Conservation (phyloP, 768 basidiomycete species). For the Mycena capillaripes region DNA sequence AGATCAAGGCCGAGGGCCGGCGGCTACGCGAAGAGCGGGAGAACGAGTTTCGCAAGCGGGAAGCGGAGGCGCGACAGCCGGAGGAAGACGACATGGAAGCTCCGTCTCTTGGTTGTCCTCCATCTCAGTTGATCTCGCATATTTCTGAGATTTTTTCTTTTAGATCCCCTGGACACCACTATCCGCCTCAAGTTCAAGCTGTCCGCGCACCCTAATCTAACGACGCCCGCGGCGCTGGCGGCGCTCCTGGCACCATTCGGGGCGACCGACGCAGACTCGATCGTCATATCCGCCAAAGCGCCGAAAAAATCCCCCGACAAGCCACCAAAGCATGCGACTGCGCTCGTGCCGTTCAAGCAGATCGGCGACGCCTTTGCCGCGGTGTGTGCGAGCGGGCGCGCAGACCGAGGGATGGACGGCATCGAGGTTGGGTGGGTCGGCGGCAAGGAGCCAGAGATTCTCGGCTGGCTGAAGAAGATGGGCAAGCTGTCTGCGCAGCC, state of each 20-base stretch:
- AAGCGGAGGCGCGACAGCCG: conserved; percentile 55
- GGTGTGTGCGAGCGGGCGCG: conserved; percentile 70
- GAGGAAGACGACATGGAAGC: conserved; percentile 62
- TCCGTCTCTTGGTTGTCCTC: conserved; percentile 65
- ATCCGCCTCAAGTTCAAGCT: conserved; percentile 79
- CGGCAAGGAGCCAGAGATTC: conserved; percentile 79
- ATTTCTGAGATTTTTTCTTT: too few species aligned
- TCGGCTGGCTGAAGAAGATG: conserved; percentile 80
- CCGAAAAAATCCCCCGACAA: conserved; percentile 68
- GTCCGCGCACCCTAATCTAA: conserved; percentile 68
- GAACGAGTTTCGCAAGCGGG: conserved; percentile 60
- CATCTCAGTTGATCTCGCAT: not conserved
- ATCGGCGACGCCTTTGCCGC: conserved; percentile 84
- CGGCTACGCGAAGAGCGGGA: conserved; percentile 77
- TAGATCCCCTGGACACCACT: conserved; percentile 81
- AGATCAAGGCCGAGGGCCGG: conserved; percentile 82
- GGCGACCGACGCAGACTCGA: conserved; percentile 69
- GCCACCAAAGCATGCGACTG: conserved; percentile 74
- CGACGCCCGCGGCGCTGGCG: conserved; percentile 62
- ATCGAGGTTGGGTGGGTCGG: conserved; percentile 83
- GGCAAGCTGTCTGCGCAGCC: conserved; percentile 66
- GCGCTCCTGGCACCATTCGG: conserved; percentile 74
- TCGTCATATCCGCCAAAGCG: conserved; percentile 78
- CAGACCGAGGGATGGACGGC: conserved; percentile 66
- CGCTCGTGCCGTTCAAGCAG: conserved; percentile 82